phyloP scores from a whole-genome alignment of 495 filamentous ascomycete genomes.

The Penicillium antarcticum region DNA sequence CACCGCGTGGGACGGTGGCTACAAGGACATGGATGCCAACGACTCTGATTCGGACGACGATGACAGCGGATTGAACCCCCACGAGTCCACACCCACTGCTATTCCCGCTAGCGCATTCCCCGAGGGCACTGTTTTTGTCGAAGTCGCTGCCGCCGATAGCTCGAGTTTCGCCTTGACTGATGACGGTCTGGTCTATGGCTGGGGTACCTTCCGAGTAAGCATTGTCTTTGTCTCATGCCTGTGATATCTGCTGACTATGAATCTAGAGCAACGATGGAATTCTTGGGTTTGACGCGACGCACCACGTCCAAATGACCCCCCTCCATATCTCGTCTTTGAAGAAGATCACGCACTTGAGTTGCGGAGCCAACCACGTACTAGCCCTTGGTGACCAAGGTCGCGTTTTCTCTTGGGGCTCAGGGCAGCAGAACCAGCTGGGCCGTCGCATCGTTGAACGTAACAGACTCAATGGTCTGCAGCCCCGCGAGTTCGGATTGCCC shows the following conservation, averaged over 20 bases:
- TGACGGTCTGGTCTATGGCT: constrained; percentile 64
- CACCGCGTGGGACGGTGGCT: constrained; percentile 58
- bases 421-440: constrained; percentile 63
- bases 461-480: constrained; percentile 56
- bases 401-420: constrained; percentile 62
- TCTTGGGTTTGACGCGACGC: constrained; percentile 47
- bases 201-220: constrained; percentile 68
- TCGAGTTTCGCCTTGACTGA: constrained; percentile 63
- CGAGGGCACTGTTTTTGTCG: constrained; percentile 52
- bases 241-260: constrained; percentile 14
- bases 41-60: constrained; percentile 52
- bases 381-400: constrained; percentile 54
- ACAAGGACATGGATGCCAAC: constrained; percentile 60
- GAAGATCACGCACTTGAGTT: constrained; percentile 53
- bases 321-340: constrained; percentile 49
- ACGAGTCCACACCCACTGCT: constrained; percentile 56
- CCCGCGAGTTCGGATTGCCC: constrained; percentile 66
- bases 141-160: constrained; percentile 63
- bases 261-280: constrained; percentile 55
- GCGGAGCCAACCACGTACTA: constrained; percentile 61
- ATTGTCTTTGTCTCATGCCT: background rate
- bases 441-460: constrained; percentile 57
- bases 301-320: constrained; percentile 46
- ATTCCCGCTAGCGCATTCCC: constrained; percentile 51
- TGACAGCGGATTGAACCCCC: constrained; percentile 56